These are phyloP conservation scores for Haematococcus lacustris DNA, from an alignment of 139 green algal genomes.

Conservation along the genomic window DNA sequence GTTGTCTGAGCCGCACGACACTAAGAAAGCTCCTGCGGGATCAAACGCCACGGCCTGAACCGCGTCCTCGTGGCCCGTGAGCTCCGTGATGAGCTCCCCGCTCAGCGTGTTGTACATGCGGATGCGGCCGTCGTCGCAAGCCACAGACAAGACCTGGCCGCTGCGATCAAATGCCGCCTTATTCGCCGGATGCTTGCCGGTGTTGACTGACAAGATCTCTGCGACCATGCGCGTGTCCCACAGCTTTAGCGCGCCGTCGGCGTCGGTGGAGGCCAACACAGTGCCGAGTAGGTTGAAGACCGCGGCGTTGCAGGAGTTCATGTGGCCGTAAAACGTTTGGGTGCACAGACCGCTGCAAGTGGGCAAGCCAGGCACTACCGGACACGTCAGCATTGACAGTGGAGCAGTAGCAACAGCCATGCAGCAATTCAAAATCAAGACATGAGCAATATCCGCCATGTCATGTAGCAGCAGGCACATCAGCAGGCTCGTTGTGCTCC, in stretches of 20 bases:
- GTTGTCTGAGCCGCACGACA: slow-evolving; percentile 59
- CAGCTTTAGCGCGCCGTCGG: slow-evolving; percentile 74
- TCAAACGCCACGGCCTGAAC: slow-evolving; percentile 67
- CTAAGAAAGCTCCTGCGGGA: slow-evolving; percentile 47
- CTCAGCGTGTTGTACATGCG: slow-evolving; percentile 35
- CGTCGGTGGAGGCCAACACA: slow-evolving; percentile 53
- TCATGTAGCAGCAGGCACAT: too few species aligned
- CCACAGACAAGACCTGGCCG: slow-evolving; percentile 55
- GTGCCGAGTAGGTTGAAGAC: slow-evolving; percentile 50
- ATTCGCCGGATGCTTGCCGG: slow-evolving; percentile 60
- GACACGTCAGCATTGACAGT: too few species aligned
- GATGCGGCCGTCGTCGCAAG: slow-evolving; percentile 59
- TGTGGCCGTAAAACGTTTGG: slow-evolving; percentile 78
- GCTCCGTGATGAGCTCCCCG: slow-evolving; percentile 43
- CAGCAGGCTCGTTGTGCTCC: too few species aligned
- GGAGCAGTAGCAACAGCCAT: too few species aligned
- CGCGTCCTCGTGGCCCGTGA: slow-evolving; percentile 67
- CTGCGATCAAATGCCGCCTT: slow-evolving; percentile 57
- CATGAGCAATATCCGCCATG: too few species aligned
- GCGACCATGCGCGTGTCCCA: slow-evolving; percentile 83
- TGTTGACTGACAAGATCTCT: slow-evolving; percentile 51
- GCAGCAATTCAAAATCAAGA: too few species aligned
- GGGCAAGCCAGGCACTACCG: too few species aligned
- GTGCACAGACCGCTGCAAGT: slow-evolving; percentile 48
- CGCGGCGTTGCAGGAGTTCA: slow-evolving; percentile 66